A percentile compares a stretch with the other conserved stretches of the same genome.
phyloP scores from a whole-genome alignment of 805 yeast genomes.

The Saccharomyces kudriavzevii region DNA sequence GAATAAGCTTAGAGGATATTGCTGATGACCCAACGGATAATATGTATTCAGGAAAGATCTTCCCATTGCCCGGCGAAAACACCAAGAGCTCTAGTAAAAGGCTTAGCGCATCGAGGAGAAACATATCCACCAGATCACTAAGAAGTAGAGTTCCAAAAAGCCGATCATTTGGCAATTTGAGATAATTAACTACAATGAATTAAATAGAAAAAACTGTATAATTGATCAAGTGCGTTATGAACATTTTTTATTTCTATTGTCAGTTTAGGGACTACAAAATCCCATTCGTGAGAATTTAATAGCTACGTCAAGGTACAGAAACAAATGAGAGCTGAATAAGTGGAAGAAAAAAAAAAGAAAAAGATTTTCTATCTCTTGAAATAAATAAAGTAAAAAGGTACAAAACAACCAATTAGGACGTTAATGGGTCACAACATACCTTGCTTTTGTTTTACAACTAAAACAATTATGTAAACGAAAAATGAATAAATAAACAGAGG shows the following conservation, averaged over 20 bases:
- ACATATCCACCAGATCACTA: neutral
- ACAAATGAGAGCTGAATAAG: too few relatives aligned
- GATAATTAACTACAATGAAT: neutral
- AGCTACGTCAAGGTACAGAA: too few relatives aligned
- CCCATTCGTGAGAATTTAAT: too few relatives aligned
- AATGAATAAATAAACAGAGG: constrained; percentile 1
- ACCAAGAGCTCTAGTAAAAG: constrained; percentile 11
- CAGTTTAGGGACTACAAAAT: neutral
- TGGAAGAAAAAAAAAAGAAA: neutral
- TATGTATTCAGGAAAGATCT: constrained; percentile 28
- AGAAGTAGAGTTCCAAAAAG: constrained; percentile 7
- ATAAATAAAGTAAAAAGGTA: neutral
- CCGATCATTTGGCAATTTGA: constrained; percentile 1
- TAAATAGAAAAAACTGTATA: neutral
- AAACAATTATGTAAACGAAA: neutral
- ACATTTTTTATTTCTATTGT: neutral
- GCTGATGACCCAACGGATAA: constrained; percentile 34
- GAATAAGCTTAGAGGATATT: constrained; percentile 40
- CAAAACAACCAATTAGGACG: neutral
- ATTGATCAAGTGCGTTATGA: neutral
- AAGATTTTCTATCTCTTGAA: neutral
- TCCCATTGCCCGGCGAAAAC: constrained; percentile 19
- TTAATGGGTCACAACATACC: neutral
- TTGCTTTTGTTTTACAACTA: neutral
- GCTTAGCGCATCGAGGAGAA: constrained; percentile 12